A percentile compares a stretch with the other conserved stretches of the same genome.
Evolutionary conservation across 2,329 filamentous ascomycete genomes (phyloP).

Genomic region (Penicillium sp.): DNA sequence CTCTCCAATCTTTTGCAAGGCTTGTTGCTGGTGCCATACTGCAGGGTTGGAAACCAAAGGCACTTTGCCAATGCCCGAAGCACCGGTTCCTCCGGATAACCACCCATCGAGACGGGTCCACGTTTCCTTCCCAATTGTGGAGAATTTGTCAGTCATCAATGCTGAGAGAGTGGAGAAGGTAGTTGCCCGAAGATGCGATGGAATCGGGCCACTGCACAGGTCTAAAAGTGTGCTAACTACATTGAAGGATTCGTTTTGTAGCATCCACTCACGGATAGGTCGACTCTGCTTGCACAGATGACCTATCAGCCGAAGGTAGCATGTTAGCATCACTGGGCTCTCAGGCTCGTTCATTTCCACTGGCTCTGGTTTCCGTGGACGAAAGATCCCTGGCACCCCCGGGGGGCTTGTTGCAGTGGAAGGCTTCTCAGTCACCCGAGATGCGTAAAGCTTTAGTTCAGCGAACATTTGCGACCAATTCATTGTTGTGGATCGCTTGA

Average conservation of each 20-base stretch:
- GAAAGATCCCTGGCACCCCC: constrained; percentile 55
- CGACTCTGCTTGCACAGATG: constrained; percentile 75
- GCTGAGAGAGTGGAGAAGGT: constrained; percentile 76
- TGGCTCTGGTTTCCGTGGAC: constrained; percentile 59
- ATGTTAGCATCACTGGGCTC: constrained; percentile 93
- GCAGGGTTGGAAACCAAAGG: constrained; percentile 43
- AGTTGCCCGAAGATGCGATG: constrained; percentile 74
- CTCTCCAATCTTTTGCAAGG: constrained; percentile 70
- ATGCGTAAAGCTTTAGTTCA: constrained; percentile 81
- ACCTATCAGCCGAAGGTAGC: constrained; percentile 82
- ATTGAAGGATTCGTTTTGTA: constrained; percentile 65
- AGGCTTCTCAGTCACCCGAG: constrained; percentile 72
- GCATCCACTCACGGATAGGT: constrained; percentile 69
- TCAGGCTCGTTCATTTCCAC: constrained; percentile 84
- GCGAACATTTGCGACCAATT: constrained; percentile 92
- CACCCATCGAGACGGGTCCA: constrained; percentile 81
- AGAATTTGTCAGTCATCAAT: constrained; percentile 70
- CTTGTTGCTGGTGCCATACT: constrained; percentile 54
- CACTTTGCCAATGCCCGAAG: constrained; percentile 48
- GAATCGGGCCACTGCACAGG: constrained; percentile 73
- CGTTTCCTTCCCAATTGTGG: constrained; percentile 66
- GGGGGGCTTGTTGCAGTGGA: constrained; percentile 48
- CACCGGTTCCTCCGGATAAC: constrained; percentile 58
- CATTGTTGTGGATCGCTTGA: constrained; percentile 77
- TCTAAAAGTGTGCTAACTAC: constrained; percentile 73